Evolutionary conservation across 371 early-diverging fungal genomes (phyloP).

Genomic region (Mortierella sp.): DNA sequence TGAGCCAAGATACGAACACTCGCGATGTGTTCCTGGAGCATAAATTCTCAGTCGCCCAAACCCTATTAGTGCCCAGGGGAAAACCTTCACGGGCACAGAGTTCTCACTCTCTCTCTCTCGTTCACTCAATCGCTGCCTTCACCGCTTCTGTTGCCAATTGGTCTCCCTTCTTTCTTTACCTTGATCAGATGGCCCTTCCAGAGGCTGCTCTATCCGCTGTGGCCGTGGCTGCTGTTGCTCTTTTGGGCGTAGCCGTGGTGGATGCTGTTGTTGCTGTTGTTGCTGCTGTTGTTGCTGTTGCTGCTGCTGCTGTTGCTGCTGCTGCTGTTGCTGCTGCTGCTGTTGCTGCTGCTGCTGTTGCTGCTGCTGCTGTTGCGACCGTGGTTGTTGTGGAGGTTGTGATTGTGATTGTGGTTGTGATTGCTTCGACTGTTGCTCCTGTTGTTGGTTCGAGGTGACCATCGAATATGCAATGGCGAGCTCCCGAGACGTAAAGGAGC

Average conservation of each 20-base stretch:
- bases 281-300: neutral
- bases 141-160: neutral
- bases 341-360: neutral
- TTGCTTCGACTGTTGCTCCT: neutral
- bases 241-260: neutral
- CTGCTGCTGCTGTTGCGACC: neutral
- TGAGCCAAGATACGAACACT: too few relatives aligned
- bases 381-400: conserved; percentile 4
- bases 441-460: conserved; percentile 31
- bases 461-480: conserved; percentile 46
- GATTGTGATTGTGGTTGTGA: too few relatives aligned
- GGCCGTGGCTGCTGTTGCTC: too few relatives aligned
- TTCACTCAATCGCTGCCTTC: neutral
- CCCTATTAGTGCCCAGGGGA: conserved; percentile 4
- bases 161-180: neutral
- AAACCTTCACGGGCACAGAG: conserved; percentile 8
- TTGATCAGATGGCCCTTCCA: neutral
- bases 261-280: conserved; percentile 6
- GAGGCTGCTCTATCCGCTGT: too few relatives aligned
- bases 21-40: too few relatives aligned
- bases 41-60: too few relatives aligned
- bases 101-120: conserved; percentile 2
- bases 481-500: conserved; percentile 35
- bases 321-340: conserved; percentile 1
- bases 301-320: neutral